Percentiles rank a stretch among this genome's conserved stretches.
phyloP scores from a whole-genome alignment of 495 filamentous ascomycete species.

The Penicillium coprophilum region DNA sequence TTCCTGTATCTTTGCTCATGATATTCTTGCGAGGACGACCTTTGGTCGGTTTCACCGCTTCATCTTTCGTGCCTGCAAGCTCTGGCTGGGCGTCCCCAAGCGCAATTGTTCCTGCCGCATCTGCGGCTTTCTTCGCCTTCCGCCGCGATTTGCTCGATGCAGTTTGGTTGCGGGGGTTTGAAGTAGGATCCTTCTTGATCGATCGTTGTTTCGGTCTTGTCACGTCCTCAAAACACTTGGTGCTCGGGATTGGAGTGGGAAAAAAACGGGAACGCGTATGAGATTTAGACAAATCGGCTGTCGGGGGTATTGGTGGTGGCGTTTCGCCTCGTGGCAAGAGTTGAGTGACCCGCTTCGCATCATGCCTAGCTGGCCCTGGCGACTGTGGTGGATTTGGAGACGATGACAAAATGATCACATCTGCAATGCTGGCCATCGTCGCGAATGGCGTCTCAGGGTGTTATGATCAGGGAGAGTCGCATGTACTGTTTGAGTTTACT shows the following conservation, averaged over 20 bases:
- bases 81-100: neutral
- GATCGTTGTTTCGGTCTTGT: constrained; percentile 12
- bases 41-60: constrained; percentile 25
- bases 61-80: constrained; percentile 14
- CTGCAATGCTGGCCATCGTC: constrained; percentile 34
- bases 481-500: neutral
- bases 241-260: constrained; percentile 8
- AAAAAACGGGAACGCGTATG: constrained; percentile 35
- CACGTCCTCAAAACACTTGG: constrained; percentile 1
- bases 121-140: constrained; percentile 21
- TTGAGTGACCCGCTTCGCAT: constrained; percentile 15
- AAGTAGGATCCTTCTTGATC: constrained; percentile 11
- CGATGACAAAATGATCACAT: constrained; percentile 44
- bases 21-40: constrained; percentile 19
- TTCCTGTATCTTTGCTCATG: constrained; percentile 25
- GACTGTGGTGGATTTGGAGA: constrained; percentile 35
- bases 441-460: constrained; percentile 11
- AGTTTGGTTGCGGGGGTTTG: constrained; percentile 5
- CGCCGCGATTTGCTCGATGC: constrained; percentile 17
- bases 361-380: constrained; percentile 15
- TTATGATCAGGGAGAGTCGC: constrained; percentile 8
- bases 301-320: constrained; percentile 35
- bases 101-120: constrained; percentile 7
- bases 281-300: constrained; percentile 35
- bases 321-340: constrained; percentile 26